Evolutionary conservation across 805 yeast species (phyloP).

Genomic region (Sugiyamaella marilandica): DNA sequence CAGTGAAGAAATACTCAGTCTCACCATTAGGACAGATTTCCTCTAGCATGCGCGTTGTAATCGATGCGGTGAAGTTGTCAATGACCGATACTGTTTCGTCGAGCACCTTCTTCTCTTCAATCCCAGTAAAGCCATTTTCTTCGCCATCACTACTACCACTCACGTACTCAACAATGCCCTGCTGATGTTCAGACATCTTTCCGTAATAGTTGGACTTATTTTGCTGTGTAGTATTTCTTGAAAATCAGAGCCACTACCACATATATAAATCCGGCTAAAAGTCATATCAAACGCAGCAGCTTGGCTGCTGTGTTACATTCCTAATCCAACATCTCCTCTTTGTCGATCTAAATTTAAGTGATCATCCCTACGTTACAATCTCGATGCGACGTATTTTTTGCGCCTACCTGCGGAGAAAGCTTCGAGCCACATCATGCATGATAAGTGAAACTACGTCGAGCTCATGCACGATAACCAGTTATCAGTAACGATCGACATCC

Average conservation of each 20-base stretch:
- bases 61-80: not conserved
- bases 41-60: conserved; percentile 1
- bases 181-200: not conserved
- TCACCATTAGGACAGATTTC: conserved; percentile 4
- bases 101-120: not conserved
- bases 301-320: no score
- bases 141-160: not conserved
- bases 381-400: no score
- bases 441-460: not conserved
- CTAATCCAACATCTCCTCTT: no score
- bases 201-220: not conserved
- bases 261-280: no score
- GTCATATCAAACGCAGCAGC: no score
- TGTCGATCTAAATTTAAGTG: no score
- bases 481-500: not conserved
- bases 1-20: conserved; percentile 25
- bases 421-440: not conserved
- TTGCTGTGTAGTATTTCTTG: not conserved
- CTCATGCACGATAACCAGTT: not conserved
- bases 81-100: not conserved
- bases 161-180: not conserved
- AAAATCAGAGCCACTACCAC: no score
- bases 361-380: no score
- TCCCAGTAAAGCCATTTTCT: not conserved
- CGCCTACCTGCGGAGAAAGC: no score